phyloP scores from a whole-genome alignment of 2,329 filamentous ascomycete genomes.

The Colletotrichum sp. region DNA sequence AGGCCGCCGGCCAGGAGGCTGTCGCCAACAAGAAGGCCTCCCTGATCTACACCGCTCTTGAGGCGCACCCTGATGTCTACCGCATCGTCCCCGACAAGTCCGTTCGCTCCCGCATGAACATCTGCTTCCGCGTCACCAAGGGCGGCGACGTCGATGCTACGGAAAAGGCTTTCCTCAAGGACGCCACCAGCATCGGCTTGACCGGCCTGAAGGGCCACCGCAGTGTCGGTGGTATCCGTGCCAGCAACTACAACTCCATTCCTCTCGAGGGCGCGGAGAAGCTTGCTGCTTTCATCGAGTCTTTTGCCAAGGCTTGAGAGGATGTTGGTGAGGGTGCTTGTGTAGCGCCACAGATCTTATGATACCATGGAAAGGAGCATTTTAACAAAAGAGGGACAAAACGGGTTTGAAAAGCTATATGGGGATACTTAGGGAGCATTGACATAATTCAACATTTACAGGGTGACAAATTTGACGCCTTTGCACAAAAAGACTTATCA shows the following conservation, averaged over 20 bases:
- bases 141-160: constrained; percentile 66
- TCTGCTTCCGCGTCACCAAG: constrained; percentile 81
- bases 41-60: constrained; percentile 78
- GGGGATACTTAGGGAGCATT: neutral
- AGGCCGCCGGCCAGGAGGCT: constrained; percentile 78
- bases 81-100: constrained; percentile 76
- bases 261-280: constrained; percentile 70
- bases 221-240: constrained; percentile 83
- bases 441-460: constrained; percentile 8
- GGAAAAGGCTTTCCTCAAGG: constrained; percentile 82
- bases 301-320: constrained; percentile 49
- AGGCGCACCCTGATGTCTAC: constrained; percentile 76
- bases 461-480: neutral
- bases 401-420: neutral
- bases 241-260: constrained; percentile 90
- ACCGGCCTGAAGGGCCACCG: constrained; percentile 89
- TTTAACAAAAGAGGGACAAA: neutral
- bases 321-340: neutral
- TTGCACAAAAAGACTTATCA: neutral
- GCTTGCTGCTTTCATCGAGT: constrained; percentile 66
- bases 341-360: neutral
- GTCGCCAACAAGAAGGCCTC: constrained; percentile 77
- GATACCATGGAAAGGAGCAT: constrained; percentile 8
- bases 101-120: constrained; percentile 89
- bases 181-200: constrained; percentile 71